Evolutionary conservation across 768 basidiomycete genomes (phyloP), one percentile per base, ranked within the genome.

Genomic region (Boletus barrowsii): DNA sequence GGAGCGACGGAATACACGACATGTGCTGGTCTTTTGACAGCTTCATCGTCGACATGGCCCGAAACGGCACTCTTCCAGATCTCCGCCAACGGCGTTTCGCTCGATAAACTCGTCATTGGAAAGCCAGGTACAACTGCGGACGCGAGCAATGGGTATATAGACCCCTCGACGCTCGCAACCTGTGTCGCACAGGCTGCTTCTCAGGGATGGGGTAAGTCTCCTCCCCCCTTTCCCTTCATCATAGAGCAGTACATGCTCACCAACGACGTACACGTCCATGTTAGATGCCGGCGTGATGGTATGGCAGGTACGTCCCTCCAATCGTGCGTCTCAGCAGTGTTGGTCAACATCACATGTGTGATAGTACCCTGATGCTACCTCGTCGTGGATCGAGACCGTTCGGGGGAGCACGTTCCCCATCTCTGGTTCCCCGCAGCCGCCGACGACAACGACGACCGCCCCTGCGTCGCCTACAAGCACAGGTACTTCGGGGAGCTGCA

Each of bases 121-220:
- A 83, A 83, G 65, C 82, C 81, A 9, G 75, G 71, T 3, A 76
- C 68, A 24, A 33, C 65, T 1, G 62, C 61, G 4, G 76, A 78
- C 26, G 79, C 81, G 1, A 73, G 47, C 46, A 80, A 74, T 33
- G 78, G 86, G 8, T 89, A 79, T 69, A 83, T 91, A 60, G 73
- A 70, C 33, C 75, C 85, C 2, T 67, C 76, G 2, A 79, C 78
- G 15, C 73, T 91, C 18, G 79, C 83, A 0, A 67, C 69, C 3
- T 91, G 90, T 63, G 72, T 90, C 30, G 60, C 75, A 17, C 73
- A 83, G 67, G 89, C 85, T 0, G 79, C 82, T 59, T 62, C 58
- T n/a, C 54, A 77, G 54, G 88, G 86, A 29, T 90, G 88, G 88
- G 79, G 84, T 84, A 55, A 70, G 85, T 73, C 29, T 9, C 15